A percentile compares a stretch with the other conserved stretches of the same genome.
phyloP scores from a whole-genome alignment of 768 basidiomycete genomes.

The Mycena amicta region DNA sequence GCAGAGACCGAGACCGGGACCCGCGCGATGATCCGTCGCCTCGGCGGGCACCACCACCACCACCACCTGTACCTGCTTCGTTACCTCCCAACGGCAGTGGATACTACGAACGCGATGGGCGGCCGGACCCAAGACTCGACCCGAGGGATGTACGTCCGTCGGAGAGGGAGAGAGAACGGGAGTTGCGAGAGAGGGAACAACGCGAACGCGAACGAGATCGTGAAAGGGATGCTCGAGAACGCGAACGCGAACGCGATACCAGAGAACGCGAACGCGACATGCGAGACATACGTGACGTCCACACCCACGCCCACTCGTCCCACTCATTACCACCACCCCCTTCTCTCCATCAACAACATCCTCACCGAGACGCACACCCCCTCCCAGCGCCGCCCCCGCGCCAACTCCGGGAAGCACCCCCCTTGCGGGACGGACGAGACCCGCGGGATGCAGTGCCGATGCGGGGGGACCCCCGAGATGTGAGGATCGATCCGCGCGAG shows the following conservation, averaged over 20 bases:
- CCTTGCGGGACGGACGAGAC: slow-evolving; percentile 11
- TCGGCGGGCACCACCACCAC: not conserved
- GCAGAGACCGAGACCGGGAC: not conserved
- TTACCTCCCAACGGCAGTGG: not conserved
- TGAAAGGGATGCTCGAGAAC: not conserved
- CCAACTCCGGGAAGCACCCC: not conserved
- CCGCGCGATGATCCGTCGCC: not conserved
- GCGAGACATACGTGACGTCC: not conserved
- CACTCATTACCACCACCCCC: not conserved
- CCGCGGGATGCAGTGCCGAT: slow-evolving; percentile 2
- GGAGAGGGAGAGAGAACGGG: not conserved
- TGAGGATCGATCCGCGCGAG: slow-evolving; percentile 9
- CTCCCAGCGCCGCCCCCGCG: not conserved
- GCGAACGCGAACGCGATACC: not conserved
- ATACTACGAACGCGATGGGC: not conserved
- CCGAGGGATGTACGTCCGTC: slow-evolving; percentile 5
- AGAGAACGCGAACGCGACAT: not conserved
- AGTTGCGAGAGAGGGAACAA: slow-evolving; percentile 3
- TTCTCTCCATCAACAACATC: not conserved
- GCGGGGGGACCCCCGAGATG: not conserved
- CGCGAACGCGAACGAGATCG: not conserved
- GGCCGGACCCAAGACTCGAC: not conserved
- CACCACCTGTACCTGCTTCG: not conserved
- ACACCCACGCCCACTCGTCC: not conserved
- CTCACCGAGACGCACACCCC: not conserved